Base-by-base conservation (phyloP, 768 basidiomycete species). In the Agrocybe praecox region DNA sequence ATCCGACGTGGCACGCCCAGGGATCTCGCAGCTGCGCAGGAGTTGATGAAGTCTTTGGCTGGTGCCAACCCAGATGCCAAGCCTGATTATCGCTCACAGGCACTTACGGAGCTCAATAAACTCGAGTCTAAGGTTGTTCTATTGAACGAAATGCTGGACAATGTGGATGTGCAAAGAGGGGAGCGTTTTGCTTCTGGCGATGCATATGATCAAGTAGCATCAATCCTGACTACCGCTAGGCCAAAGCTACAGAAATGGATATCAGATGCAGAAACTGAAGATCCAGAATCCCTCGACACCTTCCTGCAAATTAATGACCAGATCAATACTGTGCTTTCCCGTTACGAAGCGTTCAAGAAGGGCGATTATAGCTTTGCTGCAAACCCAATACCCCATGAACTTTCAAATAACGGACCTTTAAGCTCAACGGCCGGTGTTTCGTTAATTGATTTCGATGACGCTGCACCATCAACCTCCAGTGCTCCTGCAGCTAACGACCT, bases 231-330 rank as follows among this genome's bases (percentile, higher is more conserved):
- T 24, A 81, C 82, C 45, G 95, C 96, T 2, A 83, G 95, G 46
- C 97, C 97, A 0, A 98, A 91, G 76, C 83, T 98, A 45, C 97
- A 99, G 72, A 96, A 94, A 66, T 98, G 97, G 96, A 92, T 98
- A 56, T 92, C 90, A 10, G 94, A 98, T 63, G 94, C 94, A 17
- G 90, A 94, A 65, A 80, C 86, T 2, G 89, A 94, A 40, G 94
- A 96, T 71, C 85, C 93, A 2, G 94, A 95, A 61, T 91, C 93
- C 29, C 83, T 98, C 62, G 96, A 96, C 58, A 94, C 94, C 2
- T 90, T 97, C 70, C 78, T 99, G 17, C 86, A 98, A 70, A 96
- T 96, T 58, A 99, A 99, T 71, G 97, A 99, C 72, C 92, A 97
- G 66, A 95, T 99, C 73, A 99, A 99, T 74, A 90, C 85, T 18